Evolutionary conservation across 148 eudicot genomes (phyloP), one percentile per base, ranked within the genome.

Genomic region (Pharnaceum exiguum): DNA sequence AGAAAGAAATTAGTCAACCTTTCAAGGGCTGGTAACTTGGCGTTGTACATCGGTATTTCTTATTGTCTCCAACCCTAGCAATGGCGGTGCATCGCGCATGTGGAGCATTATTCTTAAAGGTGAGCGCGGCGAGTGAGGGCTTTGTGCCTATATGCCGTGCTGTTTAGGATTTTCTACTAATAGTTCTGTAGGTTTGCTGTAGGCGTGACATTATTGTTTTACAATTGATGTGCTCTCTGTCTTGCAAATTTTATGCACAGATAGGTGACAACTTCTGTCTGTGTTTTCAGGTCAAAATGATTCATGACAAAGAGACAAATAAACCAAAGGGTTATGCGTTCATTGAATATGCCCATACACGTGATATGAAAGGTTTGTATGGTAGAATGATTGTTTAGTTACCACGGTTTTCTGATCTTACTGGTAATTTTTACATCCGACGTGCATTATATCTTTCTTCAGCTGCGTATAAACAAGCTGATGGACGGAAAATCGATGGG

Each of bases 401-500:
- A n/a, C 2, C 18, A n/a, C n/a, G n/a, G 3, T 49, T 3, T 56
- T 16, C 5, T 11, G 19, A 13, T 1, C 16, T 40, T 32, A n/a
- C 19, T 31, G 36, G n/a, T 22, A 10, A 61, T n/a, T 19, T 5
- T 63, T 42, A 10, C 60, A 29, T 56, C 1, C 40, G 3, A 22
- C 13, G 5, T 49, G 51, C 22, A n/a, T 23, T 58, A 10, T 52
- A 15, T 62, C 7, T 37, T 25, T 70, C 38, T 49, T 17, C 83
- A 94, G 99, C 89, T 84, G 99, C 99, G 1, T 94, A 94, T 67
- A 94, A 93, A 71, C 99, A 94, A 79, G 99, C 89, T 45, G 99
- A 93, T 77, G 99, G 99, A 55, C 88, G 73, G 67, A 93, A 93
- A 71, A 76, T 93, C 63, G 99, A 94, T 74, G 90, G 90, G 65